These are phyloP conservation scores for Cryphonectria nitschkei DNA, from an alignment of 2,329 filamentous ascomycete genomes.

Conservation along the genomic window DNA sequence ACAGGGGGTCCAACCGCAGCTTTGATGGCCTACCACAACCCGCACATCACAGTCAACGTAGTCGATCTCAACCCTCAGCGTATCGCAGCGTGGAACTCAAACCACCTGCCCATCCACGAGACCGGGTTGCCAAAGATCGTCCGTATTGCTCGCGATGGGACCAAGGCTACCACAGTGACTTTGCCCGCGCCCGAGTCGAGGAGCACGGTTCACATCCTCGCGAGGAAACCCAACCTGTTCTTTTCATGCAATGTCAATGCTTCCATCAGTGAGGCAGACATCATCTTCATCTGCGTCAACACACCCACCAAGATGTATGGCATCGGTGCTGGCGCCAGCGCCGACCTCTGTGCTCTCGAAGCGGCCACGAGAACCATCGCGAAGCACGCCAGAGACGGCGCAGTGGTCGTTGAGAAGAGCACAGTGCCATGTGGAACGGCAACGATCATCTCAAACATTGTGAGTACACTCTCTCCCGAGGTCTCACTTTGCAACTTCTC, in stretches of 20 bases:
- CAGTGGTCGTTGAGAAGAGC: conserved; percentile 67
- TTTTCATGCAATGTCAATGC: conserved; percentile 59
- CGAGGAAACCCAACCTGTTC: conserved; percentile 56
- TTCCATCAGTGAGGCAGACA: conserved; percentile 57
- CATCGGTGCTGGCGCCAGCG: conserved; percentile 58
- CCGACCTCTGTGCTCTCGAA: conserved; percentile 61
- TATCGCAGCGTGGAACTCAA: conserved; percentile 61
- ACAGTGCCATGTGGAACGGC: conserved; percentile 66
- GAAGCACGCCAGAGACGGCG: conserved; percentile 52
- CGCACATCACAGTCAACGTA: conserved; percentile 59
- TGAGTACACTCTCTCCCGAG: conserved; percentile 38
- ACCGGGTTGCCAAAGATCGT: conserved; percentile 59
- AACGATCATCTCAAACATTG: conserved; percentile 58
- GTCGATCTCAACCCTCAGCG: conserved; percentile 59
- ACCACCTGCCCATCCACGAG: conserved; percentile 63
- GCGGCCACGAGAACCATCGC: conserved; percentile 58
- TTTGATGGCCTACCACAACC: conserved; percentile 62
- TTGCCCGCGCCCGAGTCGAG: conserved; percentile 30
- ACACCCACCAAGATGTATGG: conserved; percentile 65
- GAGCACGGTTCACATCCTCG: conserved; percentile 32
- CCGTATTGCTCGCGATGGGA: conserved; percentile 46
- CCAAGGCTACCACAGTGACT: conserved; percentile 35
- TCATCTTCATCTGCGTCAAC: conserved; percentile 66
- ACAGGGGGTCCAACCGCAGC: conserved; percentile 63
- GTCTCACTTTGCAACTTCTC: not conserved